These are phyloP conservation scores for Plectosphaerella cucumerina DNA, from an alignment of 2,329 filamentous ascomycete species.

Conservation along the genomic window DNA sequence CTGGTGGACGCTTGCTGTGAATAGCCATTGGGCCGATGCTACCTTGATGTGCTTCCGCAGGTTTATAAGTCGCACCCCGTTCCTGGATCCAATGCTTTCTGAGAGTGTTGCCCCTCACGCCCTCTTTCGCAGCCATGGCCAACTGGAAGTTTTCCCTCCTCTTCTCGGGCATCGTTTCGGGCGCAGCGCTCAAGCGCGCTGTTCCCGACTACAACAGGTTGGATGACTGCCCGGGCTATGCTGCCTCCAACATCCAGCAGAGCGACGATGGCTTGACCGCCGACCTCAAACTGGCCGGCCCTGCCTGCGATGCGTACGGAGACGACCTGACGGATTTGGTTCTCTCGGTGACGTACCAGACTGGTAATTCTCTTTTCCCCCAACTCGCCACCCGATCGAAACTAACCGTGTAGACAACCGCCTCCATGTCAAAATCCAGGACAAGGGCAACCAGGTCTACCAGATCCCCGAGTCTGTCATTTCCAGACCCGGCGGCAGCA, in stretches of 20 bases:
- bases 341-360: constrained; percentile 26
- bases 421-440: constrained; percentile 72
- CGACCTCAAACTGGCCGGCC: constrained; percentile 17
- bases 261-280: constrained; percentile 51
- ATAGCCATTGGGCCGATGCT: too few relatives aligned
- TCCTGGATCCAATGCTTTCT: too few relatives aligned
- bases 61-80: too few relatives aligned
- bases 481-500: constrained; percentile 46
- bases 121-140: not conserved
- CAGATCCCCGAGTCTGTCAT: constrained; percentile 69
- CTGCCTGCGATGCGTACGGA: constrained; percentile 18
- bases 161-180: not conserved
- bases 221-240: constrained; percentile 16
- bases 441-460: constrained; percentile 65
- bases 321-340: constrained; percentile 18
- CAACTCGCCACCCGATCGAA: not conserved
- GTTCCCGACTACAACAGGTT: not conserved
- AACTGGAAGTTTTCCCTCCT: not conserved
- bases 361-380: constrained; percentile 11
- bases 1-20: too few relatives aligned
- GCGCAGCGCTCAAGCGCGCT: constrained; percentile 1
- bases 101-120: too few relatives aligned
- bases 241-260: constrained; percentile 53
- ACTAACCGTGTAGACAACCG: constrained; percentile 46
- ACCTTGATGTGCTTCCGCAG: too few relatives aligned